phyloP scores from a whole-genome alignment of 371 early-diverging fungal genomes.

The Caulochytrium protostelioides region DNA sequence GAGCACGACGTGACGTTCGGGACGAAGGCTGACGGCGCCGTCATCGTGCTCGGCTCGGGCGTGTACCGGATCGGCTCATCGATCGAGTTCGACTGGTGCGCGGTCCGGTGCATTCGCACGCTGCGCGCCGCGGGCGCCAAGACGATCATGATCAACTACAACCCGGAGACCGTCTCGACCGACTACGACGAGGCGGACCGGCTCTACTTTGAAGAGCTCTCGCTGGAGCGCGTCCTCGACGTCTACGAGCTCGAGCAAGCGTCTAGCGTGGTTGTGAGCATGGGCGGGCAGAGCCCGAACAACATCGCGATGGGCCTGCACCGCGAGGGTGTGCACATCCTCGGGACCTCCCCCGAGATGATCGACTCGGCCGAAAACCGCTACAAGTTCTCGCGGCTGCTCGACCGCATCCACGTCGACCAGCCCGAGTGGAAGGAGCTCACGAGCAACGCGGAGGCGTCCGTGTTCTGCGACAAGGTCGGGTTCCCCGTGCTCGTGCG shows the following conservation, averaged over 20 bases:
- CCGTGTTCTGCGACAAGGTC: conserved; percentile 56
- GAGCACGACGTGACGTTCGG: conserved; percentile 68
- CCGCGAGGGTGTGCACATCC: conserved; percentile 59
- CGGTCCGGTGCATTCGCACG: conserved; percentile 72
- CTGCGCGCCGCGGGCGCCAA: conserved; percentile 55
- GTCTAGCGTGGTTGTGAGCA: conserved; percentile 63
- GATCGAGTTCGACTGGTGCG: conserved; percentile 97
- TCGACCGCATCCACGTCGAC: conserved; percentile 80
- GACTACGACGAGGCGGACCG: conserved; percentile 91
- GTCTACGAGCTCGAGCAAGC: conserved; percentile 73
- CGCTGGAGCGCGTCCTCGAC: conserved; percentile 73
- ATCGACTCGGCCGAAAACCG: conserved; percentile 87
- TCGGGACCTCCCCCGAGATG: conserved; percentile 80
- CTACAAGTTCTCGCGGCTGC: conserved; percentile 82
- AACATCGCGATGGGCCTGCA: conserved; percentile 78
- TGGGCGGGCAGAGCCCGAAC: conserved; percentile 92
- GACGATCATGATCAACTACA: conserved; percentile 92
- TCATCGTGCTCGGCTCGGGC: conserved; percentile 86
- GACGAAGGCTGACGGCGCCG: conserved; percentile 65
- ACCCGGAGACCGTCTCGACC: conserved; percentile 90
- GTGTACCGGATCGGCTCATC: conserved; percentile 91
- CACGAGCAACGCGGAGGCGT: conserved; percentile 59
- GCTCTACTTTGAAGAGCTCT: conserved; percentile 81
- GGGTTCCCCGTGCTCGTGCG: conserved; percentile 83
- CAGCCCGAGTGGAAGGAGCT: conserved; percentile 89